Evolutionary conservation across 352 stramenopile species (phyloP), one percentile per base, ranked within the genome.

Genomic region (Globisporangium radiosum): DNA sequence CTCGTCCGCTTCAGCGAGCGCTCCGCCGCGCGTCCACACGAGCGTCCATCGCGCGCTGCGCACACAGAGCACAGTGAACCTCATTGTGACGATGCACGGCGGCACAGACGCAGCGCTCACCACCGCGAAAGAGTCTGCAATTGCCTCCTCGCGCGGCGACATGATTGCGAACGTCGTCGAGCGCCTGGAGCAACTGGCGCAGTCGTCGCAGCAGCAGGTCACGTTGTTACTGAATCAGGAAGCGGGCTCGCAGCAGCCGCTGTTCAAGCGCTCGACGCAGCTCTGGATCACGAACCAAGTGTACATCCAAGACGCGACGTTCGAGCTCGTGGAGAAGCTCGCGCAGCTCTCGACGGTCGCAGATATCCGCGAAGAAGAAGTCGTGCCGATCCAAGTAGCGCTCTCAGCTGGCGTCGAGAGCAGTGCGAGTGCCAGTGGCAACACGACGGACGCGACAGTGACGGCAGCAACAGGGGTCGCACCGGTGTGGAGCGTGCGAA

Each of bases 401-500:
- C 13, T 33, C 14, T n/a, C 47, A 15, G 7, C 47, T 10, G 14
- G 8, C 10, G 5, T 25, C n/a, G 47, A 19, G 13, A 5, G 6
- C 13, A 51, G 7, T 33, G 47, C 11, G 14, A 33, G 14, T 33
- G 47, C 13, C 47, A 33, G 14, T 15, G 17, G 17, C 47, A 33
- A 7, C 14, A 65, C 70, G 49, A 71, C 62, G 4, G 67, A 47
- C 8, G 67, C 64, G 6, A 72, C 66, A 7, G 69, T 64, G 8
- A 65, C 64, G 6, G 25, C 25, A 33, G 25, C 25, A 3, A 2
- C 25, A 33, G 25, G 25, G 25, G 25, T 33, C 25, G 25, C 25
- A 33, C 57, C 69, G 15, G 61, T 85, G 56, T 86, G 75, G 75
- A 73, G 78, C 51, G 57, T 83, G 2, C 69, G 47, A 7, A 80